Conservation (phyloP, 257 asterid genomes). For the Mentha longifolia region DNA sequence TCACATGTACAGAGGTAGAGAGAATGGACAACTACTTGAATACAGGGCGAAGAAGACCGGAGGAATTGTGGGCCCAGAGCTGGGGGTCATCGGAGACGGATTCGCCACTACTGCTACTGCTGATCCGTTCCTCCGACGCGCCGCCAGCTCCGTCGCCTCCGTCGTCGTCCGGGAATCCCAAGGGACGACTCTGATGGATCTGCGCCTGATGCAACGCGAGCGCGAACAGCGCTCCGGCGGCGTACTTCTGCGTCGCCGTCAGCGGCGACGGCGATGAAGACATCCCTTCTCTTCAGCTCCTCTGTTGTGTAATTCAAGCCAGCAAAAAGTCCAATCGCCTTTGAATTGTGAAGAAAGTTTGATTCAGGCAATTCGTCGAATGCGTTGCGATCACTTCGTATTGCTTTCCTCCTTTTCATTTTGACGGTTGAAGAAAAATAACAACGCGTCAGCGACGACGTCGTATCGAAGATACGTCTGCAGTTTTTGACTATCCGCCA, state of each 20-base stretch:
- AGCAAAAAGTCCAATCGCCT: background rate
- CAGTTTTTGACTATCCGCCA: background rate
- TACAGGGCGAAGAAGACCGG: conserved; percentile 75
- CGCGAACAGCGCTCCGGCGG: conserved; percentile 76
- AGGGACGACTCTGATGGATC: conserved; percentile 67
- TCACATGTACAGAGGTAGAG: background rate
- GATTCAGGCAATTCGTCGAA: conserved; percentile 20
- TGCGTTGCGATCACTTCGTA: conserved; percentile 7
- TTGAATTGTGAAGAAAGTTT: background rate
- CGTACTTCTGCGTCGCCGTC: conserved; percentile 78
- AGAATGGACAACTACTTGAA: conserved; percentile 53
- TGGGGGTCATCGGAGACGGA: conserved; percentile 69
- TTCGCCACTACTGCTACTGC: conserved; percentile 72
- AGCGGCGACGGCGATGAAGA: conserved; percentile 51
- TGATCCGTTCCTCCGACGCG: conserved; percentile 54
- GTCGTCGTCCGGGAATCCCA: conserved; percentile 58
- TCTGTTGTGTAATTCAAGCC: background rate
- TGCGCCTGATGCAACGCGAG: conserved; percentile 81
- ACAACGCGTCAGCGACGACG: background rate
- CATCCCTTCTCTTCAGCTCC: conserved; percentile 32
- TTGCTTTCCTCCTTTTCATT: background rate
- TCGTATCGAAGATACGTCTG: conserved; percentile 7
- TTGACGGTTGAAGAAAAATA: conserved; percentile 23
- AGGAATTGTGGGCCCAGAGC: conserved; percentile 73
- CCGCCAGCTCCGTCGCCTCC: conserved; percentile 21